phyloP scores from a whole-genome alignment of 805 yeast species.

The Vanderwaltozyma polyspora region DNA sequence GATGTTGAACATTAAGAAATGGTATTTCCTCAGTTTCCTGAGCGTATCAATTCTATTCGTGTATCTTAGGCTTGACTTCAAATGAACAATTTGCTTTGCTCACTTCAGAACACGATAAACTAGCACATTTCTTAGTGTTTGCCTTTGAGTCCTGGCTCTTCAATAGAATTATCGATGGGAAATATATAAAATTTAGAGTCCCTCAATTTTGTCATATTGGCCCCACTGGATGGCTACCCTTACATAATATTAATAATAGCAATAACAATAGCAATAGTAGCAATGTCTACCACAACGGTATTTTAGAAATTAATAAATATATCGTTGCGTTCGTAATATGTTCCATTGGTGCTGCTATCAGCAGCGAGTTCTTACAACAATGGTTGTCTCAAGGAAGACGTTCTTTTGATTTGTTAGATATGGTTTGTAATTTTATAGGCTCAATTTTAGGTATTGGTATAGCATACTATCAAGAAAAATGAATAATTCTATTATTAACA shows the following conservation, averaged over 20 bases:
- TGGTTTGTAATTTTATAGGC: conserved; percentile 28
- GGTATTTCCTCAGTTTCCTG: conserved; percentile 8
- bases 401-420: conserved; percentile 40
- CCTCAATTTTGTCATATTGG: too few species aligned
- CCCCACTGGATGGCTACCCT: too few species aligned
- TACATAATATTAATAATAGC: too few species aligned
- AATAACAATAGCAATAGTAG: too few species aligned
- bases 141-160: conserved; percentile 38
- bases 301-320: conserved; percentile 10
- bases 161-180: conserved; percentile 34
- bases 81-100: conserved; percentile 31
- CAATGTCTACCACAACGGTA: neutral
- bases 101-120: conserved; percentile 39
- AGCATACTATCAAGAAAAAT: conserved; percentile 9
- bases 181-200: too few species aligned
- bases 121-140: conserved; percentile 39
- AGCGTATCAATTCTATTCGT: conserved; percentile 9
- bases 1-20: too few species aligned
- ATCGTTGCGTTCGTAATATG: conserved; percentile 32
- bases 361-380: conserved; percentile 40
- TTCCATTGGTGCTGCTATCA: conserved; percentile 35
- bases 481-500: too few species aligned
- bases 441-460: conserved; percentile 13
- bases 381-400: conserved; percentile 27
- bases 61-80: conserved; percentile 24